These are phyloP conservation scores for Huntiella omanensis DNA, from an alignment of 2,329 filamentous ascomycete genomes.

Conservation along the genomic window DNA sequence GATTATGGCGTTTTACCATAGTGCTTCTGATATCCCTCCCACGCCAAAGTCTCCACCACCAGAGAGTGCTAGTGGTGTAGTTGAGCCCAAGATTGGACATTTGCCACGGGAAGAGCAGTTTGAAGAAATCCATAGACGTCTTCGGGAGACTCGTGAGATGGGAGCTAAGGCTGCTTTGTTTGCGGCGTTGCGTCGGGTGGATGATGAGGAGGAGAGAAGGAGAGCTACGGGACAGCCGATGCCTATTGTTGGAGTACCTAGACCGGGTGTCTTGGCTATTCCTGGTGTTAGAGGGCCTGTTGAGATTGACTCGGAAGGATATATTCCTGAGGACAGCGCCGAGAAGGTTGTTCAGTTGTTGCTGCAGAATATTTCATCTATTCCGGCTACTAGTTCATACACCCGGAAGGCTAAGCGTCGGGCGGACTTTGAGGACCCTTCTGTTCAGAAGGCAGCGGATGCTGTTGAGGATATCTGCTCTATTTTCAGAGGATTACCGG, in stretches of 20 bases:
- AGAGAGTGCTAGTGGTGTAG: slow-evolving; percentile 16
- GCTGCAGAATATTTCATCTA: slow-evolving; percentile 14
- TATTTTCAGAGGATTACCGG: slow-evolving; percentile 23
- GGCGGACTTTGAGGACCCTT: slow-evolving; percentile 24
- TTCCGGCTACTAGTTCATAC: slow-evolving; percentile 16
- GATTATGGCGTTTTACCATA: slow-evolving; percentile 41
- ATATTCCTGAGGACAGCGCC: slow-evolving; percentile 2
- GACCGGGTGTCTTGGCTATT: slow-evolving; percentile 11
- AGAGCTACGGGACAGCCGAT: slow-evolving; percentile 14
- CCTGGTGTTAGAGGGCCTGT: slow-evolving; percentile 2
- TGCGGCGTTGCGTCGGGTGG: slow-evolving; percentile 25
- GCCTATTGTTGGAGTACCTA: not conserved
- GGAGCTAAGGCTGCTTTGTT: slow-evolving; percentile 25
- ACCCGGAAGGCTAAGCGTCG: slow-evolving; percentile 17
- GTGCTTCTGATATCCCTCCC: slow-evolving; percentile 33
- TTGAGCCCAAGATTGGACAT: slow-evolving; percentile 17
- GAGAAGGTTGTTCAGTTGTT: slow-evolving; percentile 3
- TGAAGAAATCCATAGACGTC: slow-evolving; percentile 30
- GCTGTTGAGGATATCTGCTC: slow-evolving; percentile 25
- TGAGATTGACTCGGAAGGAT: slow-evolving; percentile 1
- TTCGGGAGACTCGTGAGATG: slow-evolving; percentile 27
- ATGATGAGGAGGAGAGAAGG: slow-evolving; percentile 19
- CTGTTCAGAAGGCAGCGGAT: slow-evolving; percentile 24
- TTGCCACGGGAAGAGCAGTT: slow-evolving; percentile 25
- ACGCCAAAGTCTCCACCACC: slow-evolving; percentile 34